A percentile compares a stretch with the other conserved stretches of the same genome.
Evolutionary conservation across 768 basidiomycete species (phyloP).

Genomic region (Leccinum broughii): DNA sequence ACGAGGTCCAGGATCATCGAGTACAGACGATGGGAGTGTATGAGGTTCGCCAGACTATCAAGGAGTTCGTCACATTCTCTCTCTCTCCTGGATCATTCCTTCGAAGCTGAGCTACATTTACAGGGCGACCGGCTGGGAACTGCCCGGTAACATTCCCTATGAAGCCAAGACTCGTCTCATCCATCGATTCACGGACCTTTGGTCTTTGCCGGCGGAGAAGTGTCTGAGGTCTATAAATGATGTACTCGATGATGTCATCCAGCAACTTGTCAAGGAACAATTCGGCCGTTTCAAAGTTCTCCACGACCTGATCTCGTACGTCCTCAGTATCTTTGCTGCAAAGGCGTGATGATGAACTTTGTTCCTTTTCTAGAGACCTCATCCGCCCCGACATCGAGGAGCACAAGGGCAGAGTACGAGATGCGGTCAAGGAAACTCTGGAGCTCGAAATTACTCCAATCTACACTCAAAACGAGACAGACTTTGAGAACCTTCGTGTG

Average conservation of each 20-base stretch:
- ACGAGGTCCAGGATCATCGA: neutral
- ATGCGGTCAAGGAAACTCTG: conserved; percentile 35
- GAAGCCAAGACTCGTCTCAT: conserved; percentile 42
- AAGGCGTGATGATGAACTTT: neutral
- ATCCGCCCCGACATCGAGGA: conserved; percentile 32
- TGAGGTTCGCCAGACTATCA: conserved; percentile 38
- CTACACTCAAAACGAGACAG: conserved; percentile 39
- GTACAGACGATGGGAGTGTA: conserved; percentile 29
- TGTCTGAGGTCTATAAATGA: conserved; percentile 38
- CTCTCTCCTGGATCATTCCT: neutral
- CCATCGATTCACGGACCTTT: conserved; percentile 33
- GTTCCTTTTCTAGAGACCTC: conserved; percentile 24
- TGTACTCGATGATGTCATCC: conserved; percentile 32
- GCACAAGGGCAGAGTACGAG: conserved; percentile 23
- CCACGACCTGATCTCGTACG: conserved; percentile 37
- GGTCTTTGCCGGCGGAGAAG: conserved; percentile 36
- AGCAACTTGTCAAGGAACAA: conserved; percentile 30
- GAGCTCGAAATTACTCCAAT: conserved; percentile 39
- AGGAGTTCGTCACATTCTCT: conserved; percentile 29
- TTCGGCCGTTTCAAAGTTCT: conserved; percentile 45
- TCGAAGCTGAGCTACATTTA: conserved; percentile 1
- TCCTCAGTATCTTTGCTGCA: neutral
- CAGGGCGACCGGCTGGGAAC: conserved; percentile 45
- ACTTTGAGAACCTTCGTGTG: conserved; percentile 20
- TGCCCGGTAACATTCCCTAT: conserved; percentile 42